Evolutionary conservation across 805 yeast species (phyloP).

Genomic region (Spathaspora boniae): DNA sequence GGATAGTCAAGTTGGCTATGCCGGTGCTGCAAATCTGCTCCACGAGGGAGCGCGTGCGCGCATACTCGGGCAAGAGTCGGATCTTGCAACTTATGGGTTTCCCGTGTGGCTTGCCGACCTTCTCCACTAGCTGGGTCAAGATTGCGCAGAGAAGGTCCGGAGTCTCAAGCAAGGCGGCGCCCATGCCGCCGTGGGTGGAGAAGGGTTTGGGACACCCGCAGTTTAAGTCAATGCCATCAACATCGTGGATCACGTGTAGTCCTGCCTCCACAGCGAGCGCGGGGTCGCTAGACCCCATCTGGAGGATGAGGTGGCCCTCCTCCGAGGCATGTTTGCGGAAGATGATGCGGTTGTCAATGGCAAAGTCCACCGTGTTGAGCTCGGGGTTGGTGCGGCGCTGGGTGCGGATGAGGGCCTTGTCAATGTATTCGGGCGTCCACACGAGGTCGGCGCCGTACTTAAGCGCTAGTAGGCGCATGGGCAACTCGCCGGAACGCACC

Average conservation of each 20-base stretch:
- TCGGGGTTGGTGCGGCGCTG: conserved; percentile 56
- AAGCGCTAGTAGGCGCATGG: conserved; percentile 77
- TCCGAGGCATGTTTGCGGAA: conserved; percentile 67
- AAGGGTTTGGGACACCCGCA: conserved; percentile 98
- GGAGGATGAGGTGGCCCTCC: conserved; percentile 69
- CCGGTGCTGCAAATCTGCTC: conserved; percentile 61
- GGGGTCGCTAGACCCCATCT: conserved; percentile 84
- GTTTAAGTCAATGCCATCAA: conserved; percentile 88
- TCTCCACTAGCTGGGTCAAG: conserved; percentile 59
- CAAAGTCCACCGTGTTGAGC: conserved; percentile 59
- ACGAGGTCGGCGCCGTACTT: conserved; percentile 90
- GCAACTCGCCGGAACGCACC: conserved; percentile 95
- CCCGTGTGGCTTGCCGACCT: conserved; percentile 73
- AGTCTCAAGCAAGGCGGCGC: conserved; percentile 82
- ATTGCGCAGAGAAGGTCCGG: conserved; percentile 79
- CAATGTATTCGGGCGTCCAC: conserved; percentile 93
- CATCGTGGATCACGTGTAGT: conserved; percentile 72
- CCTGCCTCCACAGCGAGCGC: conserved; percentile 89
- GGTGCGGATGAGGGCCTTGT: conserved; percentile 74
- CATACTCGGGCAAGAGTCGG: conserved; percentile 63
- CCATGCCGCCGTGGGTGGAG: conserved; percentile 95
- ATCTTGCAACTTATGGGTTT: conserved; percentile 92
- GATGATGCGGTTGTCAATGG: conserved; percentile 40
- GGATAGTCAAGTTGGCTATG: conserved; percentile 79
- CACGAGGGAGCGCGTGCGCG: conserved; percentile 55